A percentile compares a stretch with the other conserved stretches of the same genome.
These are phyloP conservation scores for Lepidium aucheri DNA, from an alignment of 345 rosid genomes.

Conservation along the genomic window DNA sequence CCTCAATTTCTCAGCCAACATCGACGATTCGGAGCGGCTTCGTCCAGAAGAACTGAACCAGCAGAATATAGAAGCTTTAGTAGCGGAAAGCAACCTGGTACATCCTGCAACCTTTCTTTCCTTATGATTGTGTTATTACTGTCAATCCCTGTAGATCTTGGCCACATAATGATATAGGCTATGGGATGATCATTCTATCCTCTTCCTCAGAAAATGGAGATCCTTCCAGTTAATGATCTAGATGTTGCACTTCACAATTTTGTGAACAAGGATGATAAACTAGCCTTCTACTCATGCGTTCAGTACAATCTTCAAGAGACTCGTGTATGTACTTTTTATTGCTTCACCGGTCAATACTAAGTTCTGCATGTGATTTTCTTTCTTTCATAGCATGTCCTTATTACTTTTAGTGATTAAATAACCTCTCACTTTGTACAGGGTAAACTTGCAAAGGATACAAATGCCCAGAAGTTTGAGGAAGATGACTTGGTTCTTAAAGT, in stretches of 20 bases:
- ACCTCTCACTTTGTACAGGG: constrained; percentile 38
- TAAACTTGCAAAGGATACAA: constrained; percentile 78
- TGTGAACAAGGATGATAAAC: constrained; percentile 93
- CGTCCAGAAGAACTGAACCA: constrained; percentile 98
- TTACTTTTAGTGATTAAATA: constrained; percentile 5
- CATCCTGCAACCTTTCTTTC: constrained; percentile 5
- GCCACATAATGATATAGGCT: neutral
- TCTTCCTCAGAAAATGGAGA: constrained; percentile 89
- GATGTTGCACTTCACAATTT: constrained; percentile 90
- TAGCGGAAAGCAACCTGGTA: constrained; percentile 97
- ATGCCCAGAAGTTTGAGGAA: constrained; percentile 50
- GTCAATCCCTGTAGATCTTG: neutral
- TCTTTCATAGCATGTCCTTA: neutral
- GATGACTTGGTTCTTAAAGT: constrained; percentile 84
- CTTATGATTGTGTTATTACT: neutral
- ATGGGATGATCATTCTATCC: constrained; percentile 5
- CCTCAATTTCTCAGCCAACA: constrained; percentile 42
- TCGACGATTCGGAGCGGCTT: constrained; percentile 82
- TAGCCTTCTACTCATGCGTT: constrained; percentile 82
- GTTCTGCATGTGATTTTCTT: neutral
- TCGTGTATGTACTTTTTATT: constrained; percentile 49
- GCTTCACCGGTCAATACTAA: neutral
- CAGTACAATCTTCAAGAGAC: constrained; percentile 91
- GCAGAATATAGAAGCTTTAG: constrained; percentile 95
- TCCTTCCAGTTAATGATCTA: constrained; percentile 93